phyloP scores from a whole-genome alignment of 1,139 yeast genomes.

The Yamadazyma diospyri region DNA sequence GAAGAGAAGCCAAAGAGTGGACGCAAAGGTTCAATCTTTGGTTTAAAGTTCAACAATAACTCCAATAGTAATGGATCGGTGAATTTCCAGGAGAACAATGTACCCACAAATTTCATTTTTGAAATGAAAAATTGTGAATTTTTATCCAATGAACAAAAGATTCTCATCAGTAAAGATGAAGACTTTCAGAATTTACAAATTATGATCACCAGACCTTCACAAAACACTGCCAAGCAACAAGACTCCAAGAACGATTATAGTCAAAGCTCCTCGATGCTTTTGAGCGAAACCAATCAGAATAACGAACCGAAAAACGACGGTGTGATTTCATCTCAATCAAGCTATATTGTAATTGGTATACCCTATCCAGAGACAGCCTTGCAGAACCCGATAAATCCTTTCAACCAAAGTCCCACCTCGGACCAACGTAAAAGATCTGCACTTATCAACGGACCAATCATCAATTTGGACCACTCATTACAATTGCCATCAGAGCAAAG shows the following conservation, averaged over 20 bases:
- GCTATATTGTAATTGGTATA: conserved; percentile 41
- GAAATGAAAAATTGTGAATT: conserved; percentile 34
- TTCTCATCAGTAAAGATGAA: conserved; percentile 25
- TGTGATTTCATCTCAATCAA: conserved; percentile 26
- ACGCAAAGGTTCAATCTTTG: conserved; percentile 40
- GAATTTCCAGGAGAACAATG: conserved; percentile 13
- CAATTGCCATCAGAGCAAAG: conserved; percentile 39
- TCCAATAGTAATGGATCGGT: conserved; percentile 11
- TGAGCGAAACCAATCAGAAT: conserved; percentile 18
- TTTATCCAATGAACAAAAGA: conserved; percentile 34
- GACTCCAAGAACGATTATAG: conserved; percentile 26
- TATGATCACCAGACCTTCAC: conserved; percentile 37
- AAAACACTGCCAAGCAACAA: conserved; percentile 8
- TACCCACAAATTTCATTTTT: conserved; percentile 22
- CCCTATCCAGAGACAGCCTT: conserved; percentile 41
- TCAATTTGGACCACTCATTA: conserved; percentile 71
- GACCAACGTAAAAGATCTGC: conserved; percentile 84
- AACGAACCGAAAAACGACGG: conserved; percentile 19
- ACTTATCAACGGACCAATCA: conserved; percentile 74
- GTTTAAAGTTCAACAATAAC: conserved; percentile 32
- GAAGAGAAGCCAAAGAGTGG: conserved; percentile 30
- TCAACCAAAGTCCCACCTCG: conserved; percentile 51
- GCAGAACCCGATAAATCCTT: conserved; percentile 36
- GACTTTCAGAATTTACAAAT: conserved; percentile 34
- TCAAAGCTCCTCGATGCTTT: conserved; percentile 35